Evolutionary conservation across 2,329 filamentous ascomycete species (phyloP).

Genomic region (Beauveria medogensis): DNA sequence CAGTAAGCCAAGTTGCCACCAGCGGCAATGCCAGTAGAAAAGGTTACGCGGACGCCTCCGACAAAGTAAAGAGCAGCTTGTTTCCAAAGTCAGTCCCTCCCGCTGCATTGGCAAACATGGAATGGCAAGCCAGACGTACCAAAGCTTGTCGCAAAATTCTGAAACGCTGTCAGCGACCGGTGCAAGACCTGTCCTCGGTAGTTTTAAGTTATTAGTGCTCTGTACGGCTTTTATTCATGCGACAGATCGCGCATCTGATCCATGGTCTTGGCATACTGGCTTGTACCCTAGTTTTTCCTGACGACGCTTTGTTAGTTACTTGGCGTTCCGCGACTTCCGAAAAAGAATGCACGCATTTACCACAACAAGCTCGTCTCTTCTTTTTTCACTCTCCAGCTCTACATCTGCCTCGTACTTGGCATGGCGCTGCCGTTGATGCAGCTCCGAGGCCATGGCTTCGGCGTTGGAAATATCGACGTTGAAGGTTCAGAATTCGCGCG

Average conservation of each 20-base stretch:
- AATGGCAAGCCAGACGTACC: conserved; percentile 28
- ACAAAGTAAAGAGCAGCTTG: conserved; percentile 53
- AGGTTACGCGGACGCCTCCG: conserved; percentile 51
- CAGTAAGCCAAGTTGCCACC: conserved; percentile 55
- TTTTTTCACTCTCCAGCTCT: background rate
- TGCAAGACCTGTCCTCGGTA: conserved; percentile 39
- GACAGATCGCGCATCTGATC: background rate
- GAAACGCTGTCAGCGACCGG: conserved; percentile 47
- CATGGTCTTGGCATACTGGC: conserved; percentile 14
- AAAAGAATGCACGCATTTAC: background rate
- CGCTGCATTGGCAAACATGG: background rate
- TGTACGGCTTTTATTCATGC: background rate
- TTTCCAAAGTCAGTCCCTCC: conserved; percentile 9
- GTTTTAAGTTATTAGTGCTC: background rate
- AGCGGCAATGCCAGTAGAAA: conserved; percentile 53
- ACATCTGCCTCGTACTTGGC: background rate
- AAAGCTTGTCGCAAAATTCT: conserved; percentile 53
- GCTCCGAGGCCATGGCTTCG: background rate
- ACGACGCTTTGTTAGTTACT: background rate
- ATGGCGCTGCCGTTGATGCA: background rate
- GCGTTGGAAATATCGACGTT: background rate
- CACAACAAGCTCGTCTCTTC: background rate
- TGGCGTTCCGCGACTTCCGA: background rate
- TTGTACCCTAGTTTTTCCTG: conserved; percentile 20
- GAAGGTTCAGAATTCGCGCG: background rate